phyloP scores from a whole-genome alignment of 2,329 filamentous ascomycete species.

The Verticillium nubilum region DNA sequence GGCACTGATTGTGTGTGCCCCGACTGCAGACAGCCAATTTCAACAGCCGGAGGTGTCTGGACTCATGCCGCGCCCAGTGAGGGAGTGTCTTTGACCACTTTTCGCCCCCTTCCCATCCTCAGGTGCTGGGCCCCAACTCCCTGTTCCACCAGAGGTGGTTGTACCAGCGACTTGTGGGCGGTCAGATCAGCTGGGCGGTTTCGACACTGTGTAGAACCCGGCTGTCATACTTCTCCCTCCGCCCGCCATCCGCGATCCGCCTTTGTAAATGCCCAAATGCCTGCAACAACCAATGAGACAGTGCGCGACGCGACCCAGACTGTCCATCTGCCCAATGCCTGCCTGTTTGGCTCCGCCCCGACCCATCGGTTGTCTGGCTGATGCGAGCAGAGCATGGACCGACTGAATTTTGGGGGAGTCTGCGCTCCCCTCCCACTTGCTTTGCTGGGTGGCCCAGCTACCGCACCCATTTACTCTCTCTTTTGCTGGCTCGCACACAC shows the following conservation, averaged over 20 bases:
- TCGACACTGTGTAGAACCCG: not conserved
- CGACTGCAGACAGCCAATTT: not conserved
- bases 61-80: not conserved
- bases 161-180: not conserved
- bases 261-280: not conserved
- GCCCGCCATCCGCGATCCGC: not conserved
- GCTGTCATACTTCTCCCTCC: not conserved
- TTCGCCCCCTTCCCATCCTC: not conserved
- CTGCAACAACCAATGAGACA: not conserved
- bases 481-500: not conserved
- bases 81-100: not conserved
- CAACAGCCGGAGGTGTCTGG: not conserved
- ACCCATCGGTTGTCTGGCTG: constrained; percentile 2
- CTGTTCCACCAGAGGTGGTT: not conserved
- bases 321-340: not conserved
- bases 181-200: not conserved
- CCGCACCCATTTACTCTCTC: not conserved
- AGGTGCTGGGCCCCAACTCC: not conserved
- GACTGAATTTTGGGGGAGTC: constrained; percentile 3
- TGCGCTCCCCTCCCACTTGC: constrained; percentile 1
- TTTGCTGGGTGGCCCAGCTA: not conserved
- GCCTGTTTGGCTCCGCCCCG: not conserved
- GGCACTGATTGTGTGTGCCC: not conserved
- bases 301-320: not conserved
- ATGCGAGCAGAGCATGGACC: constrained; percentile 1